Evolutionary conservation across 1,284 basidiomycete genomes (phyloP), one percentile per base, ranked within the genome.

Genomic region (Fomitopsis palustris): DNA sequence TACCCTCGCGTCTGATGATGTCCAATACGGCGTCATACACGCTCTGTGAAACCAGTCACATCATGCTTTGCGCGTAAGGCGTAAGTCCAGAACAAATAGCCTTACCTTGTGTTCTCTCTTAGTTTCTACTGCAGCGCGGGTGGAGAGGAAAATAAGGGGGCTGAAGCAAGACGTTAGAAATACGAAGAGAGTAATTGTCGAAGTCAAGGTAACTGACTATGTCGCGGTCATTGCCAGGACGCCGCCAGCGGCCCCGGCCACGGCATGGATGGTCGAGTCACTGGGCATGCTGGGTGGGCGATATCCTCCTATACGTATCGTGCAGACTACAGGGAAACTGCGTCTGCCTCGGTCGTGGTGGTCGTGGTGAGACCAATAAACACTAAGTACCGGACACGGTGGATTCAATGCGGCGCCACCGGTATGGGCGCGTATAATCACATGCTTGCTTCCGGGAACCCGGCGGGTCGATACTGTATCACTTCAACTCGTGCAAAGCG

Each of bases 101-200:
- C 72, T 49, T 35, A 83, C 85, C 82, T 93, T 92, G 59, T 83
- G 77, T 60, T 90, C 82, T 62, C 85, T 90, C 77, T 88, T 92
- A 1, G 89, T 89, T 67, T 95, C 89, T 7, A 98, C 94, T 8
- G 96, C 96, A 1, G 95, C 94, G 53, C 96, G 86, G 1, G 95
- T 98, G 4, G 93, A 96, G 37, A 98, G 79, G 71, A 95, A 92
- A 63, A 98, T 88, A 35, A 99, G 82, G 8, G 96, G 96, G 71
- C 93, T 96, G 55, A 17, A 57, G 2, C 23, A 53, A 58, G 27
- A 61, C 51, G 51, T 59, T 53, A 61, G 39, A 33, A 56, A 38
- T 54, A 29, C 21, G 21, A 47, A 27, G 1, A 45, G 49, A 41
- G 54, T 23, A 29, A 54, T 33, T 23, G 6, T 17, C 8, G 33